Conservation (phyloP, 2,329 filamentous ascomycete genomes). For the Nakataea oryzae region DNA sequence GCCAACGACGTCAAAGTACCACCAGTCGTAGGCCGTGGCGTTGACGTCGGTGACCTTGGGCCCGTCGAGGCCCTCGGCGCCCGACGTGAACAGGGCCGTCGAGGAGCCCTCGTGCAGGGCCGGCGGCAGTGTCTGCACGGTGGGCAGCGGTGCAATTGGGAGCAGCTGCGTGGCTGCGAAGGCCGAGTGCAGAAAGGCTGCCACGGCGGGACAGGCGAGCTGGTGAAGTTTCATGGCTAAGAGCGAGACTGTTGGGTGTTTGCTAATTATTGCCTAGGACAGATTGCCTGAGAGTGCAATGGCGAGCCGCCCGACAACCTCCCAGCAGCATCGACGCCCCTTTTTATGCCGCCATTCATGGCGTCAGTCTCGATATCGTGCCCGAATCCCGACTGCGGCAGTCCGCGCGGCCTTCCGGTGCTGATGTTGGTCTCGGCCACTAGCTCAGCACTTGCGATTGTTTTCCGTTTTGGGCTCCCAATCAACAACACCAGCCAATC, state of each 20-base stretch:
- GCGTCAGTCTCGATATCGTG: too few relatives aligned
- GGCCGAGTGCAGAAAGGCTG: too few relatives aligned
- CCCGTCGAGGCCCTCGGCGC: neutral
- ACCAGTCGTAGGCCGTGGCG: constrained; percentile 3
- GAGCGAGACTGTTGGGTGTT: too few relatives aligned
- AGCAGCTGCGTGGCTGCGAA: too few relatives aligned
- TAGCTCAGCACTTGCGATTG: neutral
- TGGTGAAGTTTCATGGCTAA: too few relatives aligned
- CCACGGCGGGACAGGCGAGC: too few relatives aligned
- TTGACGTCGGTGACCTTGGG: neutral
- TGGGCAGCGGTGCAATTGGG: too few relatives aligned
- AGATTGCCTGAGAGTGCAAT: too few relatives aligned
- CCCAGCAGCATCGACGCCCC: too few relatives aligned
- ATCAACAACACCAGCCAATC: neutral
- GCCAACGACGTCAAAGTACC: constrained; percentile 10
- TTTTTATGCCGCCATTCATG: too few relatives aligned
- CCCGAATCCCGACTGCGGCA: neutral
- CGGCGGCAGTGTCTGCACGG: neutral
- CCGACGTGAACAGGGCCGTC: neutral
- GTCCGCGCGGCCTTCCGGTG: neutral
- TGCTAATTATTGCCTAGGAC: too few relatives aligned
- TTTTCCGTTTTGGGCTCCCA: neutral
- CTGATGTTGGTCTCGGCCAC: neutral
- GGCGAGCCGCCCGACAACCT: too few relatives aligned
- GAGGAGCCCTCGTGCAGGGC: neutral